phyloP scores from a whole-genome alignment of 1,284 basidiomycete genomes.

The Cerrena zonata region DNA sequence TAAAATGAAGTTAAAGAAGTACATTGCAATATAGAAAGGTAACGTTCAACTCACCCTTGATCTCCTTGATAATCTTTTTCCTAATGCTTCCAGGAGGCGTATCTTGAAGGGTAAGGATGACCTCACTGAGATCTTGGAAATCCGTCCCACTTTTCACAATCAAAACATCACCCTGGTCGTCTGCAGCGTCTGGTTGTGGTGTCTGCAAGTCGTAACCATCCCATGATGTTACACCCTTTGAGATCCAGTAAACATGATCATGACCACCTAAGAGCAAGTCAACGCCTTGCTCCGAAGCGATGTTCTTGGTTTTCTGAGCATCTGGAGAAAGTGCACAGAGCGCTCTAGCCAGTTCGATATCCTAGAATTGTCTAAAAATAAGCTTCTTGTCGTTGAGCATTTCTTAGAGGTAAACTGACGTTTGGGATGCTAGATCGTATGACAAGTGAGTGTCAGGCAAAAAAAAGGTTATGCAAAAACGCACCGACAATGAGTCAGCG shows the following conservation, averaged over 20 bases:
- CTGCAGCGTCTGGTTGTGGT: slow-evolving; percentile 60
- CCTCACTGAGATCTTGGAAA: slow-evolving; percentile 76
- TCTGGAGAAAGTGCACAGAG: slow-evolving; percentile 51
- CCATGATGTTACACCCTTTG: slow-evolving; percentile 66
- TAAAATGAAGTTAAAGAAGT: background rate
- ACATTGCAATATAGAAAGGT: slow-evolving; percentile 46
- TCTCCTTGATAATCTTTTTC: slow-evolving; percentile 50
- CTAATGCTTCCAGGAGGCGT: slow-evolving; percentile 55
- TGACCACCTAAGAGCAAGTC: slow-evolving; percentile 82
- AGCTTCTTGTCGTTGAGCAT: background rate
- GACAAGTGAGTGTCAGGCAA: background rate
- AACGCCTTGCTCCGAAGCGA: slow-evolving; percentile 59
- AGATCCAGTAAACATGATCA: slow-evolving; percentile 78
- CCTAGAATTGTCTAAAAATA: slow-evolving; percentile 33
- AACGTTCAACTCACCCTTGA: slow-evolving; percentile 44
- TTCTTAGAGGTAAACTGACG: background rate
- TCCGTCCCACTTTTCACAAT: slow-evolving; percentile 82
- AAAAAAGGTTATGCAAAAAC: slow-evolving; percentile 3
- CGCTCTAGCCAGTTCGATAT: slow-evolving; percentile 58
- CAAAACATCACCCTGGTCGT: slow-evolving; percentile 61
- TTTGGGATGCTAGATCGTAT: background rate
- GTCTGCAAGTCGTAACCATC: slow-evolving; percentile 53
- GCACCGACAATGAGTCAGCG: too few relatives aligned
- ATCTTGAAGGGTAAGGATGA: slow-evolving; percentile 55
- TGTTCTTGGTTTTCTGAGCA: slow-evolving; percentile 36